These are phyloP conservation scores for Pascua sp. DNA, from an alignment of 1,284 basidiomycete species.

Conservation along the genomic window DNA sequence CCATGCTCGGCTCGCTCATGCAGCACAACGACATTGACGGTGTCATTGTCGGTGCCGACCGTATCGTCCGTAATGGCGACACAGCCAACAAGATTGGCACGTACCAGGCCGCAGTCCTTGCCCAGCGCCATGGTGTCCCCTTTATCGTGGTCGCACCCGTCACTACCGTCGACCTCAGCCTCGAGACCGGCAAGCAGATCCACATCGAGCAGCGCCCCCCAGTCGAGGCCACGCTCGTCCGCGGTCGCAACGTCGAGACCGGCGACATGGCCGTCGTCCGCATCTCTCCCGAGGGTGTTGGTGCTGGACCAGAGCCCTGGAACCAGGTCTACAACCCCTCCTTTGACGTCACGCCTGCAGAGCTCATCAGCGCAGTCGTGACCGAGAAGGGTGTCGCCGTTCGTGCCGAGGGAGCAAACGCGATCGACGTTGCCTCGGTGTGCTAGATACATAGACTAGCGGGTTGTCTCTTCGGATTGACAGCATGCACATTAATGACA, in stretches of 20 bases:
- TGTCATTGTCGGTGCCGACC: conserved; percentile 79
- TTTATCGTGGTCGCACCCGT: conserved; percentile 88
- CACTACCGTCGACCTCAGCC: conserved; percentile 77
- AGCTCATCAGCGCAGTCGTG: conserved; percentile 63
- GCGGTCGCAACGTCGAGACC: conserved; percentile 56
- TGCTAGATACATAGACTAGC: conserved; percentile 19
- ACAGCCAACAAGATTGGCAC: conserved; percentile 94
- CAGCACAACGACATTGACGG: conserved; percentile 80
- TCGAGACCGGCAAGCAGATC: conserved; percentile 74
- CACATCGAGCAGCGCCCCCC: conserved; percentile 85
- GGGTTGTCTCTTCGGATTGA: conserved; percentile 1
- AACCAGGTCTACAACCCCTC: conserved; percentile 77
- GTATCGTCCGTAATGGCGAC: conserved; percentile 84
- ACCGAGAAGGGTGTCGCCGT: conserved; percentile 84
- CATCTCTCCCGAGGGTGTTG: conserved; percentile 49
- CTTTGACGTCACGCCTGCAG: conserved; percentile 89
- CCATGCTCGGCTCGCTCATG: conserved; percentile 88
- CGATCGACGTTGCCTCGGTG: conserved; percentile 42
- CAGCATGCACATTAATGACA: neutral
- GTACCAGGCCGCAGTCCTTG: conserved; percentile 83
- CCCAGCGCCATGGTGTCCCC: conserved; percentile 75
- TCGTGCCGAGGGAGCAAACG: conserved; percentile 41
- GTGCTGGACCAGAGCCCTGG: conserved; percentile 40
- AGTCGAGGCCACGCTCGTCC: conserved; percentile 78
- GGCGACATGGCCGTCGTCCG: conserved; percentile 45